Conservation (phyloP, 2,329 filamentous ascomycete species). For the Colletotrichum trifolii region DNA sequence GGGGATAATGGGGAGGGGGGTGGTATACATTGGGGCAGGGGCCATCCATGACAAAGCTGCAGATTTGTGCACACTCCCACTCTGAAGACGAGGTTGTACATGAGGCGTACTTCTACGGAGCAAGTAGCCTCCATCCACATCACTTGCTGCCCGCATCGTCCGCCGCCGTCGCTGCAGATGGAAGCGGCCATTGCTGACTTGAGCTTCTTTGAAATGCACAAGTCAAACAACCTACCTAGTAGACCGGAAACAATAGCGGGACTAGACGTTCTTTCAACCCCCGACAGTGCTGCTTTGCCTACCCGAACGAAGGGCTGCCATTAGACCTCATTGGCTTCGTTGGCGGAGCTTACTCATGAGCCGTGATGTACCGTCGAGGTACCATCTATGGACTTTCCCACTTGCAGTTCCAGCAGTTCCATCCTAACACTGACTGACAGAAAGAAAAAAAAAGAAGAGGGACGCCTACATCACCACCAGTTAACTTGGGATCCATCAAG, state of each 20-base stretch:
- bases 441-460: constrained; percentile 21
- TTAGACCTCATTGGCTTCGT: constrained; percentile 25
- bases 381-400: constrained; percentile 21
- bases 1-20: constrained; percentile 21
- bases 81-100: background rate
- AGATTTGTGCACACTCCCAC: constrained; percentile 24
- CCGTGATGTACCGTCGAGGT: constrained; percentile 12
- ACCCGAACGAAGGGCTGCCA: background rate
- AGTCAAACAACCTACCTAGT: background rate
- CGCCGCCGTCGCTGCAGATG: constrained; percentile 20
- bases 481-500: constrained; percentile 23
- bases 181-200: constrained; percentile 13
- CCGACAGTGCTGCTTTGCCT: constrained; percentile 26
- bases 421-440: constrained; percentile 2
- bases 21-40: constrained; percentile 33
- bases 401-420: constrained; percentile 31
- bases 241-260: constrained; percentile 30
- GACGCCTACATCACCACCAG: constrained; percentile 30
- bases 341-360: constrained; percentile 36
- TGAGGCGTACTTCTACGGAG: too few relatives aligned
- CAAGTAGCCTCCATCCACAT: too few relatives aligned
- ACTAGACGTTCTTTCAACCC: constrained; percentile 6
- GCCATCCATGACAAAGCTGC: constrained; percentile 29
- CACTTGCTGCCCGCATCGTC: too few relatives aligned
- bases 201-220: constrained; percentile 3